Base-by-base conservation (phyloP, 1,284 basidiomycete species). In the Neonothopanus nambi region DNA sequence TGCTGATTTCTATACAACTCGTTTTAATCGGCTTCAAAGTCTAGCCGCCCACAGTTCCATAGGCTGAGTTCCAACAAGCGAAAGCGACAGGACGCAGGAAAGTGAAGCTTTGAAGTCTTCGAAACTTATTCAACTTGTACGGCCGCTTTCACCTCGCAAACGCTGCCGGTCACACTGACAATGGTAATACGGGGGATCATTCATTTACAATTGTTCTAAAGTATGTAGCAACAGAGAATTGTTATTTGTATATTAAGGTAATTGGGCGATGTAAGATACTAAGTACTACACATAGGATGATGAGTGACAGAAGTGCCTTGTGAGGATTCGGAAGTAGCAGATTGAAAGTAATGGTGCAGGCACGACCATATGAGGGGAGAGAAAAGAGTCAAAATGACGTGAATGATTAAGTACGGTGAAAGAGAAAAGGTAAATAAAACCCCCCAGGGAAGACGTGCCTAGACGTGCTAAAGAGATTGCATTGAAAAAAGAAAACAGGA, bases 281-380 rank as follows among this genome's bases (percentile, higher is more conserved):
- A 67, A 61, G 63, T 68, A 73, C 70, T 74, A 74, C 70, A 71
- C 59, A 61, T 65, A 67, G 38, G 20, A 47, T 48, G 48, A 47
- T 46, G 30, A 38, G 46, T 20, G 41, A 40, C 41, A 49, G 36
- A 36, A 24, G 21, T 20, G 35, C 12, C 12, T 5, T 61, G 57
- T 59, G 61, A 62, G 58, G 48, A 52, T 55, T 58, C 57, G 57
- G 52, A 45, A 61, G 59, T 59, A 58, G 59, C 58, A 64, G 54
- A 61, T 63, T 63, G 59, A 41, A 55, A 60, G 54, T 50, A 56
- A 58, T 57, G 50, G 56, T 57, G 30, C 11, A 40, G 40, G 57
- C 63, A 66, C 56, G 58, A 59, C 47, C 39, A 42, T 12, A 54
- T 55, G 56, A 59, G 64, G 61, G 59, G 54, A 58, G 59, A 59